Evolutionary conservation across 768 basidiomycete species (phyloP), one percentile per base, ranked within the genome.

Genomic region (Rhodotorula sphaerocarpa): DNA sequence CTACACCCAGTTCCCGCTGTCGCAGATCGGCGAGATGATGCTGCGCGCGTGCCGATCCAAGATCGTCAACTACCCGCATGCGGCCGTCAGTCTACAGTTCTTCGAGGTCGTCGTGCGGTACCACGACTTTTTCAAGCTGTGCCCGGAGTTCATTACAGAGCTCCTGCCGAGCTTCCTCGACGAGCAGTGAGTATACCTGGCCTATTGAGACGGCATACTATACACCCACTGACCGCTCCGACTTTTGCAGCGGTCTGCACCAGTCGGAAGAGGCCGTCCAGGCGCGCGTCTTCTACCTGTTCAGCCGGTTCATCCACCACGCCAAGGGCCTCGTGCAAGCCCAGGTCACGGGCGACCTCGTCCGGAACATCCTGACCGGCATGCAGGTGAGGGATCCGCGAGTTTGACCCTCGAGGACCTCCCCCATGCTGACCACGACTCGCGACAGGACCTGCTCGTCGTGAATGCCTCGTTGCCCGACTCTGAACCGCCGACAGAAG

Each of bases 71-170:
- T 91, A 59, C 44, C 36, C 50, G 3, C 86, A 92, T 76, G 83
- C 84, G 34, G 80, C 84, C 18, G 92, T 96, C 25, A 79, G 82
- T 12, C 80, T 92, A 75, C 90, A 93, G 72, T 91, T 88, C 75
- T 96, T 96, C 67, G 95, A 99, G 76, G 87, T 88, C 7, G 82
- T 82, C 16, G 82, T 88, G n/a, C 83, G 95, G 51, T 99, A 97
- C 73, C 82, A 84, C 41, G 95, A 97, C 71, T 97, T 99, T 75
- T 97, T 96, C 84, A 90, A 88, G 75, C 84, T 91, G 28, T 84
- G 90, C 66, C 88, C 86, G 70, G 87, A 89, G 59, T 88, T 85
- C 70, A 88, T 96, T 55, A 79, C 88, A 70, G 88, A 89, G 3
- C 82, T 88, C 3, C 78, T 99, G 36, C 86, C 90, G 70, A 87